Evolutionary conservation across 2,329 filamentous ascomycete genomes (phyloP), one percentile per base, ranked within the genome.

Genomic region (Fusarium coffeatum): DNA sequence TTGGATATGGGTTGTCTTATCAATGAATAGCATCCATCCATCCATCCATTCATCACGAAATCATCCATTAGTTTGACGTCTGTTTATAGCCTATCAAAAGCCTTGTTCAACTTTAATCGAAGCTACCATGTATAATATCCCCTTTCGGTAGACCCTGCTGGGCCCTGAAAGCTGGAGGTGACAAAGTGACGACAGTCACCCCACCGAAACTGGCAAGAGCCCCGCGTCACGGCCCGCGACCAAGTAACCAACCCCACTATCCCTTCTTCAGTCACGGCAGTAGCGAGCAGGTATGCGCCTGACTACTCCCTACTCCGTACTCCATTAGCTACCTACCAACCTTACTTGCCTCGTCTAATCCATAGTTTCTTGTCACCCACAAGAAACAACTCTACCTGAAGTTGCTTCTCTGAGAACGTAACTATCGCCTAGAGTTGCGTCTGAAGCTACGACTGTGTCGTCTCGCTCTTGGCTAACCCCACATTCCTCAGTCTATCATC

Each of bases 151-250:
- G 56, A 64, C 63, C 60, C 32, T 37, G 32, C 32, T 37, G 16
- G 32, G 32, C 32, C 16, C 32, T 51, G 48, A 40, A 51, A 50
- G 30, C 32, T 51, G 32, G 48, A 34, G 32, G 34, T 37, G 34
- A 37, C 18, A 18, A 25, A 64, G 63, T 71, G 68, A 71, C 68
- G 68, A 71, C 67, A 71, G 37, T 16, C 55, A 49, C 55, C 47
- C 68, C 64, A 61, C 68, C 46, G 32, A 57, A 68, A 56, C 45
- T 62, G 66, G 61, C 37, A 68, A 57, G 53, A 60, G 68, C 68
- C 68, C 68, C 64, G 63, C 68, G 59, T 53, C 68, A 68, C 49
- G 45, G 55, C 54, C 51, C 41, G 45, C 64, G 40, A 67, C 58
- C 61, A 65, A 58, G 45, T 34, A 64, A 61, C 41, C 27, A 64